Percentiles rank a stretch among this genome's conserved stretches.
Conservation (phyloP, 352 stramenopile species). For the Globisporangium rhizosaccharum region DNA sequence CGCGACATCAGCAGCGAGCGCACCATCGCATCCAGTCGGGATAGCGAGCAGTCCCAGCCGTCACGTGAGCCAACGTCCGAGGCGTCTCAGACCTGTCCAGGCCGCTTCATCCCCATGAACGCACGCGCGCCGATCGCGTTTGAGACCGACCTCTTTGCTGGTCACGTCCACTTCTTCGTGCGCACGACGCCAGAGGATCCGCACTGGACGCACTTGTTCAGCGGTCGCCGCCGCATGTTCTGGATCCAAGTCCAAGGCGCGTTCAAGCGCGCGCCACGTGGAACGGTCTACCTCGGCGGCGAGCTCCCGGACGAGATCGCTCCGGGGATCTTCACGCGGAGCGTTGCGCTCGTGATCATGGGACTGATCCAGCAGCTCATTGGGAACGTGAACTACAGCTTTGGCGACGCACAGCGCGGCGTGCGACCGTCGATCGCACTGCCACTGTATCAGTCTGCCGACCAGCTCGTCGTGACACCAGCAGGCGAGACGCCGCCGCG, state of each 20-base stretch:
- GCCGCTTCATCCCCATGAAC: constrained; percentile 47
- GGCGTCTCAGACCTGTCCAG: no score
- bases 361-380: constrained; percentile 68
- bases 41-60: no score
- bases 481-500: constrained; percentile 41
- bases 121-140: constrained; percentile 56
- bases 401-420: constrained; percentile 32
- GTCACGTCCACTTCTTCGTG: constrained; percentile 78
- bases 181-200: constrained; percentile 55
- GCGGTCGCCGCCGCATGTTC: constrained; percentile 64
- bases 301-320: constrained; percentile 62
- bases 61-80: no score
- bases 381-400: constrained; percentile 62
- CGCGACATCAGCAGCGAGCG: constrained; percentile 30
- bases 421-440: constrained; percentile 66
- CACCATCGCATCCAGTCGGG: no score
- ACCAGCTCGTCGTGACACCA: constrained; percentile 73
- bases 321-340: constrained; percentile 70
- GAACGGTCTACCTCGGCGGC: constrained; percentile 65
- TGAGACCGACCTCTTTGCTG: constrained; percentile 84
- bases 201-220: constrained; percentile 52
- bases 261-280: constrained; percentile 61
- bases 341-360: constrained; percentile 72
- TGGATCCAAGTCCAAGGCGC: constrained; percentile 85
- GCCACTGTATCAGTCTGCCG: constrained; percentile 72